Evolutionary conservation across 2,329 filamentous ascomycete genomes (phyloP), one percentile per base, ranked within the genome.

Genomic region (Fusarium redolens): DNA sequence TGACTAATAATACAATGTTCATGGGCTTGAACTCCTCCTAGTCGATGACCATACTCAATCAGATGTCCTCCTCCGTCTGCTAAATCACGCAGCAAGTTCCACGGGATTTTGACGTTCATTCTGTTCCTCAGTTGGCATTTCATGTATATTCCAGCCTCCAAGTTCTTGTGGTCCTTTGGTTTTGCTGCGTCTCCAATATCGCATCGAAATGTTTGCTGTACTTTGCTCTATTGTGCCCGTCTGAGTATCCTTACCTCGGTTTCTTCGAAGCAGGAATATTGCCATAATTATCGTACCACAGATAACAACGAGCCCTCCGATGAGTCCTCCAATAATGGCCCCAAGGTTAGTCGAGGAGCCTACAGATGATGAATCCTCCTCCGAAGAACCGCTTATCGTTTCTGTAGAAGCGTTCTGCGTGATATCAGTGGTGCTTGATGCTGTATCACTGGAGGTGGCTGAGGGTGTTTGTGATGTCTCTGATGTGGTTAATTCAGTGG

Each of bases 291-390:
- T 31, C 13, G 54, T 69, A 6, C 25, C n/a, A 3, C 60, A 40
- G 11, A 85, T 44, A 4, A 84, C 71, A 1, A 79, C 81, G 5
- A 84, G 61, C 2, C 81, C 80, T 3, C 82, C 82, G 12, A 84
- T 68, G 2, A 79, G 78, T 5, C 81, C 82, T 18, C 82, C 82
- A 7, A 83, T 72, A 18, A 83, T 82, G 20, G 76, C 77, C 5
- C 78, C 79, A 3, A 69, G 75, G 38, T 79, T 79, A 38, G 73
- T 80, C 5, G 75, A 15, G 1, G 62, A 41, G 15, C 18, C 35
- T 25, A 10, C 20, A 13, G 65, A 56, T 4, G 61, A 54, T 4
- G 56, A 18, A 18, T 37, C 33, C 7, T 54, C 13, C 18, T 51
- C 38, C 10, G 56, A 61, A 17, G 55, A 54, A 25, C 7, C 50